Conservation (phyloP, 768 basidiomycete genomes). For the Russula virescens region DNA sequence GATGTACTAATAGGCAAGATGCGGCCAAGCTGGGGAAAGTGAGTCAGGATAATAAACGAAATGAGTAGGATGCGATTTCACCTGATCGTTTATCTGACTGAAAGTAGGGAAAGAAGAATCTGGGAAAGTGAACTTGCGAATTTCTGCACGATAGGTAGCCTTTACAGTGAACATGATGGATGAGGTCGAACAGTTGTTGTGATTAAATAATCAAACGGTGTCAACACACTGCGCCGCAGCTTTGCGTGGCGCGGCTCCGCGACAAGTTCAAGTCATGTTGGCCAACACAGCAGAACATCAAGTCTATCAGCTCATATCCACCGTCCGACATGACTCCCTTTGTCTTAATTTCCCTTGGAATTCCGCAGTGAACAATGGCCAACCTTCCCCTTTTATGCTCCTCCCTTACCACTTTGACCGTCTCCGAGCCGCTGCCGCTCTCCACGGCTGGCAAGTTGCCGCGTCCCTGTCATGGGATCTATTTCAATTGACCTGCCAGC, state of each 20-base stretch:
- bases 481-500: slow-evolving; percentile 42
- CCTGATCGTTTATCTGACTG: slow-evolving; percentile 57
- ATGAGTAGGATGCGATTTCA: slow-evolving; percentile 25
- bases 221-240: neutral
- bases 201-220: neutral
- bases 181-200: slow-evolving; percentile 27
- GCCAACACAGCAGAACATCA: too few species aligned
- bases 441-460: slow-evolving; percentile 47
- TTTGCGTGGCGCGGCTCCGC: neutral
- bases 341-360: slow-evolving; percentile 52
- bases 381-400: slow-evolving; percentile 55
- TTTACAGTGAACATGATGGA: slow-evolving; percentile 65
- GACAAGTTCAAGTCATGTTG: neutral
- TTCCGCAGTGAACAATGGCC: slow-evolving; percentile 38
- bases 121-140: slow-evolving; percentile 58
- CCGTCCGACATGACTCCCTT: slow-evolving; percentile 53
- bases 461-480: slow-evolving; percentile 35
- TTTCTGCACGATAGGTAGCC: slow-evolving; percentile 67
- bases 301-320: slow-evolving; percentile 39
- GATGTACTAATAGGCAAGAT: slow-evolving; percentile 58
- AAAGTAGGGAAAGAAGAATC: slow-evolving; percentile 57
- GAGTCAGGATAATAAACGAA: neutral
- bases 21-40: slow-evolving; percentile 52
- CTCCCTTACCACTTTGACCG: slow-evolving; percentile 58
- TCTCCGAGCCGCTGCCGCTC: slow-evolving; percentile 43